Percentiles rank a stretch among this genome's conserved stretches.
Conservation (phyloP, 805 yeast genomes). For the Brettanomyces nanus region DNA sequence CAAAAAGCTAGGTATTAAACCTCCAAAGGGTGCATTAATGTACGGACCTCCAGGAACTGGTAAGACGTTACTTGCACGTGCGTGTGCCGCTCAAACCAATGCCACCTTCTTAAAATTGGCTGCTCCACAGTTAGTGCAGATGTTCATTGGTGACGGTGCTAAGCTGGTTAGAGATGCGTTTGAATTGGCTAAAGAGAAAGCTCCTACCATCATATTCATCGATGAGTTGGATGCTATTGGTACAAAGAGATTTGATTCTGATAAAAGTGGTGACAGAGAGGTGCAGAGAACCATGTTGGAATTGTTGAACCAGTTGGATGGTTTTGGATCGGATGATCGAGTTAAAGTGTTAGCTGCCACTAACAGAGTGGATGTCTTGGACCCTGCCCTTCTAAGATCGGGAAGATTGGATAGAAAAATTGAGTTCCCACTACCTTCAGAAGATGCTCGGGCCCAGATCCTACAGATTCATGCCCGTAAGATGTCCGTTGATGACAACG, state of each 20-base stretch:
- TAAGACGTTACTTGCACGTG: slow-evolving; percentile 92
- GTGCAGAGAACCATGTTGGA: slow-evolving; percentile 99
- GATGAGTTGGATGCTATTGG: slow-evolving; percentile 99
- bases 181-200: slow-evolving; percentile 94
- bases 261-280: slow-evolving; percentile 96
- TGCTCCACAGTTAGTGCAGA: slow-evolving; percentile 96
- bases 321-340: slow-evolving; percentile 94
- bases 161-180: slow-evolving; percentile 95
- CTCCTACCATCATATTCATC: slow-evolving; percentile 95
- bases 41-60: slow-evolving; percentile 99
- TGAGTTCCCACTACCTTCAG: slow-evolving; percentile 96
- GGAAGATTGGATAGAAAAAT: slow-evolving; percentile 97
- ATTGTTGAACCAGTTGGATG: slow-evolving; percentile 92
- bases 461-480: slow-evolving; percentile 96
- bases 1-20: slow-evolving; percentile 87
- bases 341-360: slow-evolving; percentile 98
- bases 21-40: slow-evolving; percentile 97
- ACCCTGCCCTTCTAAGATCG: slow-evolving; percentile 96
- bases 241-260: slow-evolving; percentile 94
- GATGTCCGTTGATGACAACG: slow-evolving; percentile 84
- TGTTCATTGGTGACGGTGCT: slow-evolving; percentile 99
- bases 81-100: slow-evolving; percentile 98
- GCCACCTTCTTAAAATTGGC: slow-evolving; percentile 95
- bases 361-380: slow-evolving; percentile 93
- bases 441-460: slow-evolving; percentile 95